Conservation (phyloP, 768 basidiomycete species). For the Rhodotorula kratochvilovae region DNA sequence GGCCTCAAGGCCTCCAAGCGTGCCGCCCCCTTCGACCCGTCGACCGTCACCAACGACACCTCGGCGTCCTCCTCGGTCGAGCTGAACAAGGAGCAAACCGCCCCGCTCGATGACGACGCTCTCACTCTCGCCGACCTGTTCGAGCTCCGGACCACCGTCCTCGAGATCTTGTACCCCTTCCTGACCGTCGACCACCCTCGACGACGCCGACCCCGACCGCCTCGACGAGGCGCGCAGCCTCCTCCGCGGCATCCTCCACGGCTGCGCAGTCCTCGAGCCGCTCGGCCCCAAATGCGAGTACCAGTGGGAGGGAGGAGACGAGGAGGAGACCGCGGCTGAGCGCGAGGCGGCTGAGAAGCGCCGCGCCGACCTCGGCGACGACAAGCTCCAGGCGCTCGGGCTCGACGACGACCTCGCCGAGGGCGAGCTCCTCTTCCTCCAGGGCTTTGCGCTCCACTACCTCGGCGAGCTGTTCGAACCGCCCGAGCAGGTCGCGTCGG, state of each 20-base stretch:
- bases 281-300: neutral
- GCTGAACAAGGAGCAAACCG: constrained; percentile 19
- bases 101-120: constrained; percentile 38
- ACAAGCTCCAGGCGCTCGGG: constrained; percentile 27
- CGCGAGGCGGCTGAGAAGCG: constrained; percentile 5
- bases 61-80: neutral
- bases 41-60: neutral
- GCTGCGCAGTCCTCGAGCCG: constrained; percentile 23
- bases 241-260: constrained; percentile 38
- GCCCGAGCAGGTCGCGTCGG: neutral
- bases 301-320: neutral
- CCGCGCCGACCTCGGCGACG: constrained; percentile 2
- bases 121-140: constrained; percentile 36
- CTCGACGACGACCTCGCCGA: neutral
- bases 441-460: constrained; percentile 21
- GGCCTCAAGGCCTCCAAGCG: constrained; percentile 36
- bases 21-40: constrained; percentile 20
- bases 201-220: constrained; percentile 8
- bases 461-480: constrained; percentile 24
- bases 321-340: neutral
- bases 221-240: constrained; percentile 29
- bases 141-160: constrained; percentile 25
- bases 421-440: constrained; percentile 11
- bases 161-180: constrained; percentile 25
- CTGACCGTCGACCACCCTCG: constrained; percentile 8